These are phyloP conservation scores for Mortierella sp. DNA, from an alignment of 371 early-diverging fungal species.

Conservation along the genomic window DNA sequence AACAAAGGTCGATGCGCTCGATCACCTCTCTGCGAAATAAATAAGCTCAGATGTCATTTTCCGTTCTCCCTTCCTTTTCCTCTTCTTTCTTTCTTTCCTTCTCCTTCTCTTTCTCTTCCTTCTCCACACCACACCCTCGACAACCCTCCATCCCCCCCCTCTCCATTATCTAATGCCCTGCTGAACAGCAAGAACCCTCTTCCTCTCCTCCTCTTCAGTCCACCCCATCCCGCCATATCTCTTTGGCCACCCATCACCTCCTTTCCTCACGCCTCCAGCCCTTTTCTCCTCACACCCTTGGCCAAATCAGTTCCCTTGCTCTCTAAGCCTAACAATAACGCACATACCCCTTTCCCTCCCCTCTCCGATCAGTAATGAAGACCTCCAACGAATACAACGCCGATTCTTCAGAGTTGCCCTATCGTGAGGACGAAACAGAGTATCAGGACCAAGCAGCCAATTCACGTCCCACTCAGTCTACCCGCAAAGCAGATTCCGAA, in stretches of 20 bases:
- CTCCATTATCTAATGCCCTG: neutral
- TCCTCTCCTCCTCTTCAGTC: neutral
- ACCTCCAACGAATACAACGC: neutral
- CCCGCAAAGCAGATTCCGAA: neutral
- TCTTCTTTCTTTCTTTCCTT: neutral
- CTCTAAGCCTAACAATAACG: neutral
- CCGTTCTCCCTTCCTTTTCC: neutral
- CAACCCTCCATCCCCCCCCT: neutral
- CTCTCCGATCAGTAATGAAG: neutral
- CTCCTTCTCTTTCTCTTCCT: neutral
- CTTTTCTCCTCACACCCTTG: neutral
- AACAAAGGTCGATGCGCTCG: neutral
- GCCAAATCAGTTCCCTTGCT: neutral
- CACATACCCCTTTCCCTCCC: neutral
- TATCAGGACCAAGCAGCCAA: conserved; percentile 31
- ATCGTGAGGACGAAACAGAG: conserved; percentile 30
- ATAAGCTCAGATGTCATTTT: neutral
- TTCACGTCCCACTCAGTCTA: conserved; percentile 15
- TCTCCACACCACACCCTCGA: neutral
- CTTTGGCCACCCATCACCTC: neutral
- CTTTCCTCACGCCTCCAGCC: neutral
- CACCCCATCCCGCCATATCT: neutral
- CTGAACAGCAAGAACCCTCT: neutral
- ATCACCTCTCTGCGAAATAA: neutral
- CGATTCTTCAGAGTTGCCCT: conserved; percentile 17